Evolutionary conservation across 345 rosid species (phyloP).

Genomic region (Salix udensis): DNA sequence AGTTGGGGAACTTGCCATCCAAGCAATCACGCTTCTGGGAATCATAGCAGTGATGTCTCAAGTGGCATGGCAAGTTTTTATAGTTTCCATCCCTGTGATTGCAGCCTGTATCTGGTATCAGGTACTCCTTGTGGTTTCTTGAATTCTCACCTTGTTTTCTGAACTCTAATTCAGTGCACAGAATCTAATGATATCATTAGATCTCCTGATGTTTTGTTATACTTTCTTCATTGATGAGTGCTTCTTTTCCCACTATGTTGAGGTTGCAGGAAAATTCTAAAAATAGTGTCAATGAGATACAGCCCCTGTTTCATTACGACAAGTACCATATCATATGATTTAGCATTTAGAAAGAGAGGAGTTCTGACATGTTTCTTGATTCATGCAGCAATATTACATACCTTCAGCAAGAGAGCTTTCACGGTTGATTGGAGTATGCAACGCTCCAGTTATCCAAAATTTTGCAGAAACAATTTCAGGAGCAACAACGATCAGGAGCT

Average conservation of each 20-base stretch:
- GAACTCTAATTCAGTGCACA: neutral
- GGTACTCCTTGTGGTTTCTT: conserved; percentile 37
- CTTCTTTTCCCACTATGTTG: neutral
- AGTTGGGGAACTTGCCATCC: conserved; percentile 42
- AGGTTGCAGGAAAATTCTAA: too few species aligned
- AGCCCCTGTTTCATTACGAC: too few species aligned
- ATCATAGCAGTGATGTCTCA: conserved; percentile 74
- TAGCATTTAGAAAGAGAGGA: neutral
- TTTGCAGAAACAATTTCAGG: conserved; percentile 76
- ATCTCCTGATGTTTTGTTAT: neutral
- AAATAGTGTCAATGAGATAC: too few species aligned
- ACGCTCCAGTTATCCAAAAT: conserved; percentile 69
- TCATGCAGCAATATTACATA: conserved; percentile 62
- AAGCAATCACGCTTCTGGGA: conserved; percentile 57
- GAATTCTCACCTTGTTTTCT: neutral
- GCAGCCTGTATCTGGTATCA: conserved; percentile 67
- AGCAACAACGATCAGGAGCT: conserved; percentile 60
- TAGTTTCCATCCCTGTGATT: conserved; percentile 64
- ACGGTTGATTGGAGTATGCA: conserved; percentile 59
- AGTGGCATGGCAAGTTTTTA: conserved; percentile 76
- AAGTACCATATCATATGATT: too few species aligned
- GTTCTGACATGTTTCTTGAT: conserved; percentile 5
- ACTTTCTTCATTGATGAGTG: neutral
- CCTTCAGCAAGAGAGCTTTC: conserved; percentile 70
- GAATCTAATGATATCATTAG: neutral